Conservation (phyloP, 139 green algal species). For the Micractinium conductrix region DNA sequence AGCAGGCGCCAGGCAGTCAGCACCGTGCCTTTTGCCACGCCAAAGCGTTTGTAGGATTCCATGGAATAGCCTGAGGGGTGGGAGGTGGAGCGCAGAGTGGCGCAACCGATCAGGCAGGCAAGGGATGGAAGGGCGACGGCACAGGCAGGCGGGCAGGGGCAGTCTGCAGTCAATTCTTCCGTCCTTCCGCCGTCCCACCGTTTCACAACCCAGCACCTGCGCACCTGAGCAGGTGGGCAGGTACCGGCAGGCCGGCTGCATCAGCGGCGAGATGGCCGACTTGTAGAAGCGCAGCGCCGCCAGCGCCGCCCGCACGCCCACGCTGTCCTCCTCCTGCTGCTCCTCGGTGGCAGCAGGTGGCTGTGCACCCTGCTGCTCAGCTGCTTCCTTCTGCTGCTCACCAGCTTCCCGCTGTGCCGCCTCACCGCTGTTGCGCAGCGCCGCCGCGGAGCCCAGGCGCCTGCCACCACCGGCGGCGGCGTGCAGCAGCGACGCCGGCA, state of each 20-base stretch:
- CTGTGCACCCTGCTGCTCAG: background rate
- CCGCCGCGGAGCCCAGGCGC: background rate
- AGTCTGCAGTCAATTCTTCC: background rate
- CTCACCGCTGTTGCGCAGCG: background rate
- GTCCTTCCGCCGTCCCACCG: too few relatives aligned
- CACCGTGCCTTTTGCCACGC: slow-evolving; percentile 66
- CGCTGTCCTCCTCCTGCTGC: slow-evolving; percentile 20
- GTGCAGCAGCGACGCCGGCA: background rate
- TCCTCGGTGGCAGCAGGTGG: background rate
- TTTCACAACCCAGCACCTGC: too few relatives aligned
- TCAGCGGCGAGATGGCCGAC: slow-evolving; percentile 71
- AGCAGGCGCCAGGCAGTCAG: slow-evolving; percentile 84
- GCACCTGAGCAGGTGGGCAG: slow-evolving; percentile 74
- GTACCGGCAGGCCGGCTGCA: slow-evolving; percentile 81
- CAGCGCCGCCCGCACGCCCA: slow-evolving; percentile 55
- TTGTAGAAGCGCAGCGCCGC: slow-evolving; percentile 76
- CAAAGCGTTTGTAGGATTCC: slow-evolving; percentile 69
- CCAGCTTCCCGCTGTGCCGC: background rate
- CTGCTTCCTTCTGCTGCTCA: background rate
- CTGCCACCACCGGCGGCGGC: background rate
- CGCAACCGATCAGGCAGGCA: too few relatives aligned
- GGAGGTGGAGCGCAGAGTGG: background rate
- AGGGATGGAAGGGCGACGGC: too few relatives aligned
- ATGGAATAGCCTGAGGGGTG: slow-evolving; percentile 49
- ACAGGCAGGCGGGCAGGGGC: background rate